Conservation (phyloP, 1,284 basidiomycete genomes). For the Trametes pubescens region DNA sequence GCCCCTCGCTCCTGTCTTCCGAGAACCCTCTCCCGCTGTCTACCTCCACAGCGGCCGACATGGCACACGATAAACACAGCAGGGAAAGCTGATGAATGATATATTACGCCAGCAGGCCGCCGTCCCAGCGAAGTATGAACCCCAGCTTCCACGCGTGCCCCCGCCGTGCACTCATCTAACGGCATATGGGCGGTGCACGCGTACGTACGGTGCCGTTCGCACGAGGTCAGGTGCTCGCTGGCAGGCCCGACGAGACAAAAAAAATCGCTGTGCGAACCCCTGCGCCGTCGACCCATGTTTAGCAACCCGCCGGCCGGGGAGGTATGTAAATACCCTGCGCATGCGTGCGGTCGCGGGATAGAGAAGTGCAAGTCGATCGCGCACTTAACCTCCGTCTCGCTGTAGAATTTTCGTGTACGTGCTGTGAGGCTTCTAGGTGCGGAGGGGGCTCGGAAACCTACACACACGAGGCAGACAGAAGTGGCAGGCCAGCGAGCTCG, state of each 20-base stretch:
- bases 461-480: background rate
- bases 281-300: background rate
- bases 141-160: background rate
- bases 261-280: background rate
- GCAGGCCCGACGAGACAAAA: background rate
- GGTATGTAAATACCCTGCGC: background rate
- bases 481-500: background rate
- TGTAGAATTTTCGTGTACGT: background rate
- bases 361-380: background rate
- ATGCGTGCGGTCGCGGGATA: constrained; percentile 20
- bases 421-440: constrained; percentile 15
- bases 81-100: background rate
- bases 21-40: background rate
- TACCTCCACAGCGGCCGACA: background rate
- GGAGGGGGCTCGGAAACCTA: background rate
- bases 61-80: background rate
- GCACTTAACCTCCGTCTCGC: background rate
- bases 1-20: background rate
- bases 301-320: background rate
- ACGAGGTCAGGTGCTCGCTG: constrained; percentile 1
- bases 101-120: background rate
- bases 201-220: constrained; percentile 5
- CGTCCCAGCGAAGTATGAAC: background rate
- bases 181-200: constrained; percentile 7
- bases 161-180: constrained; percentile 4